Percentiles rank a stretch among this genome's conserved stretches.
Evolutionary conservation across 495 filamentous ascomycete species (phyloP).

Genomic region (Hyphodiscus hymeniophilus): DNA sequence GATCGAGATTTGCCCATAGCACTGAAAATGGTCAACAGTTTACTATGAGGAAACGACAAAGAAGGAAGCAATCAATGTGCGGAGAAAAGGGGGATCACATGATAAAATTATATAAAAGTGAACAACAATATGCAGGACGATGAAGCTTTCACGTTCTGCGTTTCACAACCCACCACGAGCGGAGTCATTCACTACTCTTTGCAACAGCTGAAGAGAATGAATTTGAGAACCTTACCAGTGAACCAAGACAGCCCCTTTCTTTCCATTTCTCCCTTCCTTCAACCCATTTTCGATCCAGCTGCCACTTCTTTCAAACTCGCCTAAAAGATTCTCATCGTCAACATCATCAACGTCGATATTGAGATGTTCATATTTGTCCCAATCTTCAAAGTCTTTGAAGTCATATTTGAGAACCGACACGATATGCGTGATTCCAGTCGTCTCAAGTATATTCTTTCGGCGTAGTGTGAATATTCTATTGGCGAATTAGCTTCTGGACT

Average conservation of each 20-base stretch:
- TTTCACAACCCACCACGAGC: background rate
- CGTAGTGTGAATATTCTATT: slow-evolving; percentile 66
- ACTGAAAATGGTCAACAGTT: slow-evolving; percentile 38
- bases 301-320: slow-evolving; percentile 67
- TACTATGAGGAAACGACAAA: too few relatives aligned
- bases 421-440: slow-evolving; percentile 79
- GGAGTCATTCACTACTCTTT: background rate
- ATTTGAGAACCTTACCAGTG: slow-evolving; percentile 52
- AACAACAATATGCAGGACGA: background rate
- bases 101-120: background rate
- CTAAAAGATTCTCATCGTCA: slow-evolving; percentile 75
- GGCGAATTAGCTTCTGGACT: background rate
- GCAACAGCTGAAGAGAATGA: background rate
- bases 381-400: slow-evolving; percentile 38
- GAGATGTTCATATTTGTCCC: slow-evolving; percentile 56
- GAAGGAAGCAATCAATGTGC: too few relatives aligned
- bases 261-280: slow-evolving; percentile 36
- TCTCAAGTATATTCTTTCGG: slow-evolving; percentile 54
- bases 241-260: slow-evolving; percentile 53
- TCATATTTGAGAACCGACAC: slow-evolving; percentile 66
- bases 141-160: background rate
- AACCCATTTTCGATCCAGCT: slow-evolving; percentile 77
- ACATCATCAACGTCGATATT: slow-evolving; percentile 81
- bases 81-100: background rate
- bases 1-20: slow-evolving; percentile 96